phyloP scores from a whole-genome alignment of 768 basidiomycete genomes.

The Podaxis carcinomalis region DNA sequence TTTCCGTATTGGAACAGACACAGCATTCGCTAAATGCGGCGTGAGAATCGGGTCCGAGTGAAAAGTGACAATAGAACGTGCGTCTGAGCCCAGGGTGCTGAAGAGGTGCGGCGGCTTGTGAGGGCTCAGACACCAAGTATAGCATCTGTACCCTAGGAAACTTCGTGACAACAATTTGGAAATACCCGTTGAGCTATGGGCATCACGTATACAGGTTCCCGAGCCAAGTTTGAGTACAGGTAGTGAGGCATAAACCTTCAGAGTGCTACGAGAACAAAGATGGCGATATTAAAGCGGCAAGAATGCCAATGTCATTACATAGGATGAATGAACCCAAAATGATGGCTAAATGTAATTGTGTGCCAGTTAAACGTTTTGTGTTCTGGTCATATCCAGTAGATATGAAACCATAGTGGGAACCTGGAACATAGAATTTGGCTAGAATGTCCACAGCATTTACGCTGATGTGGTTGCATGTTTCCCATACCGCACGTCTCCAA shows the following conservation, averaged over 20 bases:
- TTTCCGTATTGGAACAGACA: too few species aligned
- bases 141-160: neutral
- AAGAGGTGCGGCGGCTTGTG: neutral
- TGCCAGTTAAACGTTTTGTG: neutral
- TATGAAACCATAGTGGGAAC: neutral
- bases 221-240: neutral
- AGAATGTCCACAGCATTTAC: neutral
- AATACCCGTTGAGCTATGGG: neutral
- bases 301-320: neutral
- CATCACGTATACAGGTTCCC: neutral
- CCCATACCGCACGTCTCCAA: neutral
- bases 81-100: neutral
- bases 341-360: neutral
- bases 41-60: neutral
- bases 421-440: neutral
- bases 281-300: neutral
- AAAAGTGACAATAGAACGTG: neutral
- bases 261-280: neutral
- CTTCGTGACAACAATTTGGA: neutral
- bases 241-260: neutral
- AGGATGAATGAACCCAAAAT: neutral
- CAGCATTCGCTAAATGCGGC: neutral
- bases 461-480: neutral
- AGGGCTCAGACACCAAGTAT: neutral
- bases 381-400: neutral